Base-by-base conservation (phyloP, 2,329 filamentous ascomycete genomes). In the Cryoendolithus antarcticus region DNA sequence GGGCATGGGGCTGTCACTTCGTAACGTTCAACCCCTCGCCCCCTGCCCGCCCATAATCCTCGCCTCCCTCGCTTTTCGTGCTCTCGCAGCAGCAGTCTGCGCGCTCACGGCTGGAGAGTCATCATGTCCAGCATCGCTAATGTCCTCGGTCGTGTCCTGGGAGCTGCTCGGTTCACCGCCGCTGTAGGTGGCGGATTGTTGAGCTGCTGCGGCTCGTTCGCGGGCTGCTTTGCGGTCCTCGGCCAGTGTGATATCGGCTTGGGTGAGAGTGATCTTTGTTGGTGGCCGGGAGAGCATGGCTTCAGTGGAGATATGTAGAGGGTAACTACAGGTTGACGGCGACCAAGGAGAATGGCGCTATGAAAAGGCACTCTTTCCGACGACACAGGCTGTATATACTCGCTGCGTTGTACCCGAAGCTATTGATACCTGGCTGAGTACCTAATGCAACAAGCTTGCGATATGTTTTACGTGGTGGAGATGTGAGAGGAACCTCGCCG, bases 271-370 rank as follows among this genome's bases (percentile, higher is more conserved):
- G 33, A 61, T 55, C 33, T 57, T 58, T 6, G 58, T 60, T 4
- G 57, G 44, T 30, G 55, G 55, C 9, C 58, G 54, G 21, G 57
- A 58, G 2, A 61, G 48, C 58, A 61, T 61, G 9, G 12, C 10
- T 8, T 9, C 29, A 9, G 29, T 30, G 29, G 43, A 11, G 44
- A 32, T 31, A 41, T 37, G 13, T 50, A 47, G 24, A 54, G 52
- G 11, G 52, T 46, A 5, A 48, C 46, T 30, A 39, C 37, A n/a
- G n/a, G n/a, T n/a, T n/a, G n/a, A n/a, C n/a, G n/a, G n/a, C n/a
- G n/a, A n/a, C n/a, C n/a, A n/a, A n/a, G n/a, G n/a, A n/a, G n/a
- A n/a, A n/a, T n/a, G n/a, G n/a, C n/a, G n/a, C n/a, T n/a, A n/a
- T n/a, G n/a, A n/a, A n/a, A n/a, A n/a, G n/a, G n/a, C n/a, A n/a